Conservation (phyloP, 139 green algal species). For the Yamagishiella unicocca region DNA sequence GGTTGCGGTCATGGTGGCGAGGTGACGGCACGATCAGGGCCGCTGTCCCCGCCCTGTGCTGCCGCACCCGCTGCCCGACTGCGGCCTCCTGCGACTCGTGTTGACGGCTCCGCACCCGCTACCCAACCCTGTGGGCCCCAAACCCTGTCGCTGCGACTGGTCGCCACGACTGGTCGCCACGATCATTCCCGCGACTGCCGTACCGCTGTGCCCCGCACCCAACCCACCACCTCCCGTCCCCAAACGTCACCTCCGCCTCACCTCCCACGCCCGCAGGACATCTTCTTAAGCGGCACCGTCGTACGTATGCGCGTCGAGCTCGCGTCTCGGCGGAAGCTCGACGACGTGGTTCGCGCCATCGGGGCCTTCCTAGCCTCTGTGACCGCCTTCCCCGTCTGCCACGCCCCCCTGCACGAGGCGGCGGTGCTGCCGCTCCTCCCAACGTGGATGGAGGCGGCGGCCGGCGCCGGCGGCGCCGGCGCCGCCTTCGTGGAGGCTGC, state of each 20-base stretch:
- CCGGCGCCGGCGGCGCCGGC: not conserved
- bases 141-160: no score
- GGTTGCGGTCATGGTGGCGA: no score
- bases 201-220: no score
- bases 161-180: no score
- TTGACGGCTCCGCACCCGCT: no score
- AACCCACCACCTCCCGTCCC: not conserved
- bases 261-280: constrained; percentile 3
- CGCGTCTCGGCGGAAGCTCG: not conserved
- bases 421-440: constrained; percentile 35
- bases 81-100: no score
- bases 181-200: no score
- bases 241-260: not conserved
- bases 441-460: not conserved
- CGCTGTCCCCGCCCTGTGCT: no score
- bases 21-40: no score
- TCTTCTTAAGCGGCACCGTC: constrained; percentile 10
- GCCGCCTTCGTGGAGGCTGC: not conserved
- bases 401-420: not conserved
- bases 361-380: not conserved
- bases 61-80: no score
- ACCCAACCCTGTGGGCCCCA: no score
- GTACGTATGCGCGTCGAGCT: constrained; percentile 16
- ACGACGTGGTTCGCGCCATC: constrained; percentile 2
- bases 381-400: not conserved